Percentiles rank a stretch among this genome's conserved stretches.
Evolutionary conservation across 805 yeast genomes (phyloP).

Genomic region (Candida nanaspora): DNA sequence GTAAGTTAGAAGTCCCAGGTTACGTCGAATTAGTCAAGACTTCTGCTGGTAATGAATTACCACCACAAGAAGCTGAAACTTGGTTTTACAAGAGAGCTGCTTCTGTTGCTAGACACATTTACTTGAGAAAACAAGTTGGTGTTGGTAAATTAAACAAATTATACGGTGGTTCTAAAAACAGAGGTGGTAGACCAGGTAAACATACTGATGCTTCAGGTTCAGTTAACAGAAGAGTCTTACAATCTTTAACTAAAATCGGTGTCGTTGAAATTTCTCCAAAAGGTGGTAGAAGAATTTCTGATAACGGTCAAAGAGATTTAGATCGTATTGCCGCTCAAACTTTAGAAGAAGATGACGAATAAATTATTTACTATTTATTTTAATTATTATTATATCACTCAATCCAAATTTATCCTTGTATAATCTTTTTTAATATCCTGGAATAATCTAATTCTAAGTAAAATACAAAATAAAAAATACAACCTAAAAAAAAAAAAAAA

Average conservation of each 20-base stretch:
- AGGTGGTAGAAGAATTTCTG: slow-evolving; percentile 99
- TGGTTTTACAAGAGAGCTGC: slow-evolving; percentile 99
- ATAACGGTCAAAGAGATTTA: slow-evolving; percentile 99
- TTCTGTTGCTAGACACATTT: slow-evolving; percentile 99
- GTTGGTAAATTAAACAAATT: slow-evolving; percentile 98
- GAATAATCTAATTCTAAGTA: too few relatives aligned
- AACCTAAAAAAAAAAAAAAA: too few relatives aligned
- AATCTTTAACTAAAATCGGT: slow-evolving; percentile 97
- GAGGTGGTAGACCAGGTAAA: slow-evolving; percentile 98
- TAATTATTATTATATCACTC: too few relatives aligned
- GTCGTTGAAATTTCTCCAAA: slow-evolving; percentile 92
- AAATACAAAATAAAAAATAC: too few relatives aligned
- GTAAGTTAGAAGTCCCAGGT: slow-evolving; percentile 99
- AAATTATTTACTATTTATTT: slow-evolving; percentile 10
- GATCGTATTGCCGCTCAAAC: slow-evolving; percentile 99
- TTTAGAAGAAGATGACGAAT: slow-evolving; percentile 73
- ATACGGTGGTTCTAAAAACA: slow-evolving; percentile 99
- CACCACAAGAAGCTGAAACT: slow-evolving; percentile 99
- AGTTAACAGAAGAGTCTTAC: slow-evolving; percentile 96
- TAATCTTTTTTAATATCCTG: too few relatives aligned
- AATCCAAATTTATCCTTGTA: background rate
- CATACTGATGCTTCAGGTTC: slow-evolving; percentile 99
- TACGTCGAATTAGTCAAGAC: slow-evolving; percentile 99
- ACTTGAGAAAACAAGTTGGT: slow-evolving; percentile 99
- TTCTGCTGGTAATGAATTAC: slow-evolving; percentile 97